These are phyloP conservation scores for Aspergillus taichungensis DNA, from an alignment of 495 filamentous ascomycete species.

Conservation along the genomic window DNA sequence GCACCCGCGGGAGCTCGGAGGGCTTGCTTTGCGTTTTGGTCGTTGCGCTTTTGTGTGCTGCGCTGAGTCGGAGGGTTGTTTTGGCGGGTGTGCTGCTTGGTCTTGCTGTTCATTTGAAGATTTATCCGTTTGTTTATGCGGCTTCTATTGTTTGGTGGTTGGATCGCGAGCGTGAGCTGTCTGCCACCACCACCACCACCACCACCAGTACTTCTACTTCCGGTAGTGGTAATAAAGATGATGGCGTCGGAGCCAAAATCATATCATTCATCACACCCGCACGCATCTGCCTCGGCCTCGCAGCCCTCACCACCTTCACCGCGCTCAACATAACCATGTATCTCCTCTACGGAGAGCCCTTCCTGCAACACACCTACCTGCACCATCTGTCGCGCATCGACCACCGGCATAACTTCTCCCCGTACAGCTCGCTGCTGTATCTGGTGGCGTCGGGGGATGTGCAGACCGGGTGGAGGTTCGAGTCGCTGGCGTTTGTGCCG, in stretches of 20 bases:
- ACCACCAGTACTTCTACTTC: neutral
- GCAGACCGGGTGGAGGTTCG: slow-evolving; percentile 40
- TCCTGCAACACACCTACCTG: slow-evolving; percentile 80
- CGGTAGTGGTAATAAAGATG: too few relatives aligned
- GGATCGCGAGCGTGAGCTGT: slow-evolving; percentile 42
- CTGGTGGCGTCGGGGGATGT: slow-evolving; percentile 55
- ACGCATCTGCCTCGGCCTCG: slow-evolving; percentile 51
- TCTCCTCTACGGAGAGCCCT: slow-evolving; percentile 57
- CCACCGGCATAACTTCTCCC: slow-evolving; percentile 96
- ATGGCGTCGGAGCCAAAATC: slow-evolving; percentile 12
- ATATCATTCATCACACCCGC: slow-evolving; percentile 51
- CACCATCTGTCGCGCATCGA: slow-evolving; percentile 91
- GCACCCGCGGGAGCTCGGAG: slow-evolving; percentile 87
- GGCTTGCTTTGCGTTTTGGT: slow-evolving; percentile 81
- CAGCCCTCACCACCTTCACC: slow-evolving; percentile 62
- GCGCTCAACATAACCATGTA: slow-evolving; percentile 72
- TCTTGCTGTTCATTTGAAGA: slow-evolving; percentile 90
- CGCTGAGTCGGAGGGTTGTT: slow-evolving; percentile 45
- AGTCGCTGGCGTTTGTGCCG: slow-evolving; percentile 79
- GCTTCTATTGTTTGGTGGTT: slow-evolving; percentile 82
- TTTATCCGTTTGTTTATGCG: slow-evolving; percentile 95
- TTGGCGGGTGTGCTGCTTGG: slow-evolving; percentile 74
- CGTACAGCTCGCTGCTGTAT: slow-evolving; percentile 89
- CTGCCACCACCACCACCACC: neutral
- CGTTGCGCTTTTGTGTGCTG: slow-evolving; percentile 72